These are phyloP conservation scores for Auxenochlorella pyrenoidosa DNA, from an alignment of 139 green algal genomes.

Conservation along the genomic window DNA sequence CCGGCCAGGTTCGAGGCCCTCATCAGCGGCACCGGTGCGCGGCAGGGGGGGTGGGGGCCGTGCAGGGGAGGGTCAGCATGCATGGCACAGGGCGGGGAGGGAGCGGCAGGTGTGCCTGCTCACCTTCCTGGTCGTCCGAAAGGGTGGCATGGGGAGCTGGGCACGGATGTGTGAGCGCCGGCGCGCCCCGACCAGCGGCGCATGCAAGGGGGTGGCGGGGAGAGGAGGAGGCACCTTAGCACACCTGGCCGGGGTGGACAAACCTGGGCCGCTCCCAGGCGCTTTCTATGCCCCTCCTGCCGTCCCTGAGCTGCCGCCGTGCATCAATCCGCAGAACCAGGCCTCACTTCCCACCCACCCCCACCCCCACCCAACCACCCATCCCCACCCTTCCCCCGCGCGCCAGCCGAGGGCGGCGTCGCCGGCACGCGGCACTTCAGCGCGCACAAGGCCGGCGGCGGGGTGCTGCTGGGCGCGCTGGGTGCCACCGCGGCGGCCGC, in stretches of 20 bases:
- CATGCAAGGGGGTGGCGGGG: too few species aligned
- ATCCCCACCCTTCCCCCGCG: not conserved
- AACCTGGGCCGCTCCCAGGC: too few species aligned
- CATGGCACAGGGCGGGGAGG: too few species aligned
- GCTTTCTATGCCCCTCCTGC: not conserved
- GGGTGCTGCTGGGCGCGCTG: constrained; percentile 10
- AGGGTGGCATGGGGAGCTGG: too few species aligned
- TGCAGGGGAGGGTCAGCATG: not conserved
- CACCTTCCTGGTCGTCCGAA: too few species aligned
- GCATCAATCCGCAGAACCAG: too few species aligned
- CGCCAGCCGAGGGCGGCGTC: constrained; percentile 29
- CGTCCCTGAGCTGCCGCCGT: too few species aligned
- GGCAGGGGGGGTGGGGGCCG: not conserved
- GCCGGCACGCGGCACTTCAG: constrained; percentile 34
- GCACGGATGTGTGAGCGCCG: too few species aligned
- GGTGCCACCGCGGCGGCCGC: not conserved
- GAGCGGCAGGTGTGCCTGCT: too few species aligned
- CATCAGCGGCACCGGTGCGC: constrained; percentile 19
- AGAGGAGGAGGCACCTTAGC: too few species aligned
- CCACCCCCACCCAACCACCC: not conserved
- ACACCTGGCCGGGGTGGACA: too few species aligned
- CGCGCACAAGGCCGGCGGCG: not conserved
- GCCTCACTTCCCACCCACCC: not conserved
- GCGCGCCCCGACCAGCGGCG: too few species aligned
- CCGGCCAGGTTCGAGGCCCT: constrained; percentile 42